Percentiles rank a stretch among this genome's conserved stretches.
Conservation (phyloP, 73 alveolate genomes). For the Durusdinium trenchii region DNA sequence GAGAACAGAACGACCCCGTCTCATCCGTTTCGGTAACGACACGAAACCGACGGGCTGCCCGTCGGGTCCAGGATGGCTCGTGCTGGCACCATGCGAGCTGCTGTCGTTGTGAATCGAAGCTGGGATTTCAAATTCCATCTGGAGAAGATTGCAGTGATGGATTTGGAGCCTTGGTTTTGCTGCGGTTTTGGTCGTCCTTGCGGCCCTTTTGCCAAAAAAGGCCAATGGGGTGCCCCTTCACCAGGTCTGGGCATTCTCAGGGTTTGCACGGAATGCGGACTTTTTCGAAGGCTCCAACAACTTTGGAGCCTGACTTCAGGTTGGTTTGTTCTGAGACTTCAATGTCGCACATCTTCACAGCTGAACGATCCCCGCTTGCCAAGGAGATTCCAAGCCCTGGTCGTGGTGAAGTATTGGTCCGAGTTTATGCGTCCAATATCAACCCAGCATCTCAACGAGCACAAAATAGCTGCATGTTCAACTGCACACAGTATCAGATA, state of each 20-base stretch:
- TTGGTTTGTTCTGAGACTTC: no score
- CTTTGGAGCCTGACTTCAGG: neutral
- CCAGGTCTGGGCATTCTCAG: no score
- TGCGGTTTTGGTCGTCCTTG: neutral
- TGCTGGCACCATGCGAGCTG: constrained; percentile 58
- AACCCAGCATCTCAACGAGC: constrained; percentile 23
- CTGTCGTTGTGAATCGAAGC: constrained; percentile 74
- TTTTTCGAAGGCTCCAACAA: neutral
- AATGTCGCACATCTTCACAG: neutral
- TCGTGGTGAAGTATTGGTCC: constrained; percentile 32
- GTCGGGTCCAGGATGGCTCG: neutral
- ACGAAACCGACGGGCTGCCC: no score
- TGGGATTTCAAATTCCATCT: constrained; percentile 84
- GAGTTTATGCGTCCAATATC: constrained; percentile 65
- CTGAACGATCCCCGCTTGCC: neutral
- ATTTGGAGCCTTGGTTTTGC: constrained; percentile 19
- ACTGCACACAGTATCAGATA: neutral
- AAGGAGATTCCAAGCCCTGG: constrained; percentile 81
- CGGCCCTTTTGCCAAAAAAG: no score
- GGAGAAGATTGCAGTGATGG: constrained; percentile 79
- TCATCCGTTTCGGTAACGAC: no score
- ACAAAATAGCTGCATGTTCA: neutral
- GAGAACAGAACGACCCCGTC: no score
- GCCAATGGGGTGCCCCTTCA: no score
- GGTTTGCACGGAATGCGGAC: no score